Percentiles rank a stretch among this genome's conserved stretches.
Evolutionary conservation across 768 basidiomycete species (phyloP).

Genomic region (Suillus sp.): DNA sequence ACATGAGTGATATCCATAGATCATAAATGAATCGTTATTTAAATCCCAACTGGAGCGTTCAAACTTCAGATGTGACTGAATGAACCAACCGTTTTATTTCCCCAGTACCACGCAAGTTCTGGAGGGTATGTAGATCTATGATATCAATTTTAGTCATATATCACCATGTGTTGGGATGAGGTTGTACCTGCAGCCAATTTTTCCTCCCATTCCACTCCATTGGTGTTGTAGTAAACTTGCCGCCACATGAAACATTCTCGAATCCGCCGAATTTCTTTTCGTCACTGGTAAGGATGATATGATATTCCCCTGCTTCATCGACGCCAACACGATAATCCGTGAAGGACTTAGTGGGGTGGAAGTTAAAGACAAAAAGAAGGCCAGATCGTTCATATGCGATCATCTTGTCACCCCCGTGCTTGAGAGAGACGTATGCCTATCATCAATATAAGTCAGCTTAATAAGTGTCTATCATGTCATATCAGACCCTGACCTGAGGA

Average conservation of each 20-base stretch:
- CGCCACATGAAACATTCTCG: conserved; percentile 67
- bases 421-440: conserved; percentile 91
- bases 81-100: conserved; percentile 14
- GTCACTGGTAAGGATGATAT: conserved; percentile 78
- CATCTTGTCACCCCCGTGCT: conserved; percentile 91
- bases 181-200: conserved; percentile 81
- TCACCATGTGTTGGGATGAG: conserved; percentile 8
- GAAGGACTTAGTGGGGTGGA: conserved; percentile 89
- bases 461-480: background rate
- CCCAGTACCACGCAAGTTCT: conserved; percentile 35
- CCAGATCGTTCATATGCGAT: conserved; percentile 93
- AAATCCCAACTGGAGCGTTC: background rate
- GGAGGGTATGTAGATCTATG: conserved; percentile 35
- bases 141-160: conserved; percentile 10
- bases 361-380: conserved; percentile 95
- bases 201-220: conserved; percentile 91
- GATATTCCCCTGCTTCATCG: conserved; percentile 83
- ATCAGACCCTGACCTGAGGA: conserved; percentile 58
- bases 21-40: background rate
- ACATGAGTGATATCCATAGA: background rate
- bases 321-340: conserved; percentile 94
- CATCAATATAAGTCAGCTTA: conserved; percentile 14
- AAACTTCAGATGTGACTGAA: background rate
- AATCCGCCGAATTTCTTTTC: conserved; percentile 90
- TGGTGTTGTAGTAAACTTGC: conserved; percentile 77